Evolutionary conservation across 2,329 filamentous ascomycete genomes (phyloP).

Genomic region (Hysterium pulicare): DNA sequence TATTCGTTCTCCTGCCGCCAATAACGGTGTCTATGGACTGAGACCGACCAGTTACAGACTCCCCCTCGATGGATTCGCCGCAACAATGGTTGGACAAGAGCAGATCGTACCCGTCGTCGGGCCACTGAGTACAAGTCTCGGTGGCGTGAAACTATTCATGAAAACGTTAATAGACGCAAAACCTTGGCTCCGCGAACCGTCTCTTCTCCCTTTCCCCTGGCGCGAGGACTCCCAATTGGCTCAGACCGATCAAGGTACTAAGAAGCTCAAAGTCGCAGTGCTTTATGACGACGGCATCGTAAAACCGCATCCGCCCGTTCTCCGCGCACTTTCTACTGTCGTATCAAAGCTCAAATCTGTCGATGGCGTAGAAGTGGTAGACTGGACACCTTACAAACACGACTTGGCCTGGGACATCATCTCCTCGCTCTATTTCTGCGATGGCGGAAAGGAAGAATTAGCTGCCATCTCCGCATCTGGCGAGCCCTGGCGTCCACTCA

Average conservation of each 20-base stretch:
- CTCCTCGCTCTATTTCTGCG: slow-evolving; percentile 43
- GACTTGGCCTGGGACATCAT: slow-evolving; percentile 44
- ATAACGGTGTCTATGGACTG: slow-evolving; percentile 55
- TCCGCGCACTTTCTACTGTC: slow-evolving; percentile 50
- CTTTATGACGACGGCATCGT: slow-evolving; percentile 63
- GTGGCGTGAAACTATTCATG: slow-evolving; percentile 52
- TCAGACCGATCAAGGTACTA: slow-evolving; percentile 10
- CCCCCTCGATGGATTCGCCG: slow-evolving; percentile 35
- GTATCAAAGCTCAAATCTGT: slow-evolving; percentile 42
- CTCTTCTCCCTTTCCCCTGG: slow-evolving; percentile 57
- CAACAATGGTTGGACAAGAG: slow-evolving; percentile 42
- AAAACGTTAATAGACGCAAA: slow-evolving; percentile 46
- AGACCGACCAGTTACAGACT: slow-evolving; percentile 41
- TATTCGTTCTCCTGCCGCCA: slow-evolving; percentile 55
- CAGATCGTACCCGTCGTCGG: slow-evolving; percentile 49
- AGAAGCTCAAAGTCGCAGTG: slow-evolving; percentile 55
- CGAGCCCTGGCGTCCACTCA: slow-evolving; percentile 56
- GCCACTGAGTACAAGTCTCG: slow-evolving; percentile 51
- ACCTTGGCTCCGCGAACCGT: slow-evolving; percentile 56
- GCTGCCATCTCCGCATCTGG: slow-evolving; percentile 49
- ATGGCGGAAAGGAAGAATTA: slow-evolving; percentile 53
- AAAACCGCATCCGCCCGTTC: slow-evolving; percentile 61
- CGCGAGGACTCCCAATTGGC: slow-evolving; percentile 20
- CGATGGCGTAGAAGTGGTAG: slow-evolving; percentile 51
- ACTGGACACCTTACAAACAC: slow-evolving; percentile 48